Conservation (phyloP, 1,284 basidiomycete genomes). For the Puccinia hordei region DNA sequence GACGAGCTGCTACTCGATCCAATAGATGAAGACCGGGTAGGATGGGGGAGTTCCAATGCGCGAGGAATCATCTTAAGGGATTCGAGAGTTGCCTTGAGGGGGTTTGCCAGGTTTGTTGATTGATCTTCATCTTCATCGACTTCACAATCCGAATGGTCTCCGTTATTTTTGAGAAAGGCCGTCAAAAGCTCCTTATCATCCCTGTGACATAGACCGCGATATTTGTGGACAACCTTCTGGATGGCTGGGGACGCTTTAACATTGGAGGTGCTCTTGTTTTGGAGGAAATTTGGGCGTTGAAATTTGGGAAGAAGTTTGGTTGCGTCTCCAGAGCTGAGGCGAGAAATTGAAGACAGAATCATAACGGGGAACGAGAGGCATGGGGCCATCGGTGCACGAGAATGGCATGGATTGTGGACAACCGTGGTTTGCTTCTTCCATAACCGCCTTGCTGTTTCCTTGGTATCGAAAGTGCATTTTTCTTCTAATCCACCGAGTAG, state of each 20-base stretch:
- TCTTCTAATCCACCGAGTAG: neutral
- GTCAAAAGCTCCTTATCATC: slow-evolving; percentile 4
- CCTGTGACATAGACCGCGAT: neutral
- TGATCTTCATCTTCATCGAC: slow-evolving; percentile 36
- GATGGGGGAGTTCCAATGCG: neutral
- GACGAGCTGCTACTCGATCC: slow-evolving; percentile 1
- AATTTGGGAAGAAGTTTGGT: slow-evolving; percentile 11
- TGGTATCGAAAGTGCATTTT: neutral
- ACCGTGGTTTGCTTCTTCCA: slow-evolving; percentile 5
- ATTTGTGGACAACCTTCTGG: neutral
- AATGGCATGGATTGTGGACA: slow-evolving; percentile 17
- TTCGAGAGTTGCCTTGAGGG: neutral
- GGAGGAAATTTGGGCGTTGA: neutral
- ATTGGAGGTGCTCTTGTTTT: neutral
- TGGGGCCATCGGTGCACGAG: slow-evolving; percentile 1
- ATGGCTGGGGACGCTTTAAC: neutral
- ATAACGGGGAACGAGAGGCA: slow-evolving; percentile 23
- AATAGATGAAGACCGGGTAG: neutral
- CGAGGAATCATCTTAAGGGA: neutral
- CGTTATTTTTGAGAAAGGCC: slow-evolving; percentile 28
- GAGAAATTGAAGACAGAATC: slow-evolving; percentile 15
- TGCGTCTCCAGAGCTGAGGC: neutral
- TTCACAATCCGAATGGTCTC: slow-evolving; percentile 22
- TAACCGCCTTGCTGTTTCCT: neutral
- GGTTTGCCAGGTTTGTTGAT: neutral